Conservation (phyloP, 345 rosid genomes). For the Pseudoturritis turrita region DNA sequence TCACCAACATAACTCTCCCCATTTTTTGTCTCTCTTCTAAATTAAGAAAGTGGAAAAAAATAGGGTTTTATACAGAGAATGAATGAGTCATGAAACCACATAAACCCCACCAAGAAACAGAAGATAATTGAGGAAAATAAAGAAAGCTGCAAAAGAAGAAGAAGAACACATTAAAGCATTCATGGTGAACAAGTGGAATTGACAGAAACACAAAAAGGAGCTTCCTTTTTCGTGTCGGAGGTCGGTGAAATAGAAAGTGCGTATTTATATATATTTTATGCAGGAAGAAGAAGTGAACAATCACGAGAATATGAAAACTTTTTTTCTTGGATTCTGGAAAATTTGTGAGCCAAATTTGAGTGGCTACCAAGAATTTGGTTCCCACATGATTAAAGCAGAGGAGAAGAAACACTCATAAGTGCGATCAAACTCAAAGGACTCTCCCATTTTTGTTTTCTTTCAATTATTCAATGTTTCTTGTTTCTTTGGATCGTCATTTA, state of each 20-base stretch:
- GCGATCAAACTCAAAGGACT: conserved; percentile 7
- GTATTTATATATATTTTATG: conserved; percentile 17
- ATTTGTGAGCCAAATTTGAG: conserved; percentile 6
- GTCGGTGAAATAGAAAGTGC: conserved; percentile 31
- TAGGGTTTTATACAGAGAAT: conserved; percentile 8
- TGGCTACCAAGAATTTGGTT: conserved; percentile 20
- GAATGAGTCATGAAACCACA: conserved; percentile 15
- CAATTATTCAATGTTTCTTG: background rate
- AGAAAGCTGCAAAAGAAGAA: conserved; percentile 26
- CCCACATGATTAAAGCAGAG: conserved; percentile 22
- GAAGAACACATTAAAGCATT: conserved; percentile 28
- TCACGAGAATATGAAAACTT: background rate
- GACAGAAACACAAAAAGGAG: conserved; percentile 12
- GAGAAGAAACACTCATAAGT: conserved; percentile 8
- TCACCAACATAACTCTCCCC: conserved; percentile 35
- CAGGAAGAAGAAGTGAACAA: background rate
- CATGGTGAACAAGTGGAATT: conserved; percentile 27
- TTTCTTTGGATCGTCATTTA: too few species aligned
- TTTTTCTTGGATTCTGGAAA: conserved; percentile 6
- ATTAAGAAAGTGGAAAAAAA: background rate
- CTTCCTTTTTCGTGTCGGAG: conserved; percentile 30
- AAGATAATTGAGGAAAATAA: conserved; percentile 17
- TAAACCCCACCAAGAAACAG: conserved; percentile 16
- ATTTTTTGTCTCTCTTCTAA: conserved; percentile 30
- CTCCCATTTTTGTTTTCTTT: conserved; percentile 1